phyloP scores from a whole-genome alignment of 2,329 filamentous ascomycete species.

The Colletotrichum euphorbiae region DNA sequence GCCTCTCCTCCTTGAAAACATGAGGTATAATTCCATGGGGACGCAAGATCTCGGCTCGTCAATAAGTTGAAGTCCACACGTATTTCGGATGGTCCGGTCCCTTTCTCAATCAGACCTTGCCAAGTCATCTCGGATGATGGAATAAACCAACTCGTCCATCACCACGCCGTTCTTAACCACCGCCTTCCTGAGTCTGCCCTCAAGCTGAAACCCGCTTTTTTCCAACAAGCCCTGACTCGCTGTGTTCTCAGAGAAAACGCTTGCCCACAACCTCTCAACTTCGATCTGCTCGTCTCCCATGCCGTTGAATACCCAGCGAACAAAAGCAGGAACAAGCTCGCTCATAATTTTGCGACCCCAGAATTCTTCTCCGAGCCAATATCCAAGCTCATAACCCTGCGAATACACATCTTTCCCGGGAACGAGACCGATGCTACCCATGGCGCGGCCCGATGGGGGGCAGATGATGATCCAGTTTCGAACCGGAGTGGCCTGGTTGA shows the following conservation, averaged over 20 bases:
- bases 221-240: slow-evolving; percentile 55
- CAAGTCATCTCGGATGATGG: slow-evolving; percentile 53
- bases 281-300: slow-evolving; percentile 42
- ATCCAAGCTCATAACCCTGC: slow-evolving; percentile 60
- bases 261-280: slow-evolving; percentile 56
- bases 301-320: slow-evolving; percentile 59
- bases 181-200: slow-evolving; percentile 57
- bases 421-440: slow-evolving; percentile 58
- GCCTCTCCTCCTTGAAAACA: too few relatives aligned
- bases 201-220: slow-evolving; percentile 56
- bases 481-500: slow-evolving; percentile 17
- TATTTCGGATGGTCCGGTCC: not conserved
- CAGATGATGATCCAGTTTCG: slow-evolving; percentile 28
- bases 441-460: slow-evolving; percentile 27
- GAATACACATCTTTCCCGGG: slow-evolving; percentile 53
- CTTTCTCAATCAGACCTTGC: not conserved
- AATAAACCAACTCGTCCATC: slow-evolving; percentile 52
- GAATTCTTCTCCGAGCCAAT: slow-evolving; percentile 56
- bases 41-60: too few relatives aligned
- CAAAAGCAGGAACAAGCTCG: slow-evolving; percentile 53
- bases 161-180: slow-evolving; percentile 55
- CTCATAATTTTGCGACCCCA: slow-evolving; percentile 61
- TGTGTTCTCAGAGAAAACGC: slow-evolving; percentile 52
- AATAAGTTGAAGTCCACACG: too few relatives aligned
- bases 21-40: too few relatives aligned